phyloP scores from a whole-genome alignment of 1,139 yeast genomes.

The Candida smagusa region DNA sequence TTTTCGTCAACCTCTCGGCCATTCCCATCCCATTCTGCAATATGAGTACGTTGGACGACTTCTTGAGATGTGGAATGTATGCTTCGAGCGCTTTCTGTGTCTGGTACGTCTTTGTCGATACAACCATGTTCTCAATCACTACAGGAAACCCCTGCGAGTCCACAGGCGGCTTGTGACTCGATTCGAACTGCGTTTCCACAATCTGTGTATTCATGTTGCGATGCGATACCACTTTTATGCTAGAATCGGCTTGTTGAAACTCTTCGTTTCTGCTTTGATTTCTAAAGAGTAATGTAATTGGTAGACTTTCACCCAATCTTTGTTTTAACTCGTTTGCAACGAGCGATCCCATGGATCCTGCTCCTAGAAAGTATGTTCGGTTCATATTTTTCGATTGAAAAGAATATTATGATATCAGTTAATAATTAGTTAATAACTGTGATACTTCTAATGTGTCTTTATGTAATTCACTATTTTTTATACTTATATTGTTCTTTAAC shows the following conservation, averaged over 20 bases:
- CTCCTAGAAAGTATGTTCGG: constrained; percentile 39
- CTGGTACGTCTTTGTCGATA: constrained; percentile 64
- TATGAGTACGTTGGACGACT: constrained; percentile 55
- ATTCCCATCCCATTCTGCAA: constrained; percentile 80
- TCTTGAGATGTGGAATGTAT: constrained; percentile 37
- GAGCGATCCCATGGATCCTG: constrained; percentile 43
- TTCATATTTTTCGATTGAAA: constrained; percentile 4
- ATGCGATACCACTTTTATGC: constrained; percentile 24
- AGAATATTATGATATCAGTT: too few relatives aligned
- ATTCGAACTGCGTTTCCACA: constrained; percentile 11
- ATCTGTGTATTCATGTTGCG: constrained; percentile 15
- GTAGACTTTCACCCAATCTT: constrained; percentile 28
- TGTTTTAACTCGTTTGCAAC: constrained; percentile 37
- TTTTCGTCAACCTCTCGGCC: constrained; percentile 47
- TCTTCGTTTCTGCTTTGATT: constrained; percentile 34
- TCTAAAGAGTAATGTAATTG: constrained; percentile 36
- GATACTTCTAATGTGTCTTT: too few relatives aligned
- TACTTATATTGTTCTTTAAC: too few relatives aligned
- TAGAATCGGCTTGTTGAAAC: constrained; percentile 38
- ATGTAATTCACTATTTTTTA: too few relatives aligned
- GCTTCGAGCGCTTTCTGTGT: constrained; percentile 45
- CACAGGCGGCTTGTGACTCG: constrained; percentile 9
- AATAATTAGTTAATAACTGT: too few relatives aligned
- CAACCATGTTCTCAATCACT: constrained; percentile 49
- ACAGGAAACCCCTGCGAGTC: constrained; percentile 10